Conservation (phyloP, 257 asterid species). For the Salvia rosmarinus region DNA sequence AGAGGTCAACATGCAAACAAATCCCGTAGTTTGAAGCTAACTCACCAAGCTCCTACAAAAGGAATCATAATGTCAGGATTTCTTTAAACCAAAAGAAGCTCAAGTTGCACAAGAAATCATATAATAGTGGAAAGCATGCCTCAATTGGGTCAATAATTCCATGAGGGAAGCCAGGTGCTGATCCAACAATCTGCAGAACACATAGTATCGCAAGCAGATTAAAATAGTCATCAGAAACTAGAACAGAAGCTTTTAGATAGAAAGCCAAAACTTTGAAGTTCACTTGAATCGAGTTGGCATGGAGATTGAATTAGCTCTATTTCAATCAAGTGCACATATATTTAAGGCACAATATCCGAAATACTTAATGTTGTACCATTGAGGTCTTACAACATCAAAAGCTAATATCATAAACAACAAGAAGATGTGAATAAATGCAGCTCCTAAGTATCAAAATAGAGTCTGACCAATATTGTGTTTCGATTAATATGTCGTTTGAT, state of each 20-base stretch:
- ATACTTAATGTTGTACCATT: not conserved
- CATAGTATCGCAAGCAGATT: slow-evolving; percentile 7
- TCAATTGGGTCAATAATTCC: slow-evolving; percentile 98
- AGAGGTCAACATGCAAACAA: slow-evolving; percentile 96
- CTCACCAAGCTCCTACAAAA: slow-evolving; percentile 87
- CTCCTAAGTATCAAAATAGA: slow-evolving; percentile 23
- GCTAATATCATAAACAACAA: slow-evolving; percentile 5
- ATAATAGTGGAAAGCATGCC: slow-evolving; percentile 49
- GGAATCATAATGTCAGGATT: slow-evolving; percentile 25
- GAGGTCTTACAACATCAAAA: slow-evolving; percentile 19
- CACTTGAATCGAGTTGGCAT: slow-evolving; percentile 20
- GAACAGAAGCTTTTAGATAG: not conserved
- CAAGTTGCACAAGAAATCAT: slow-evolving; percentile 20
- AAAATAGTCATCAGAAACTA: slow-evolving; percentile 14
- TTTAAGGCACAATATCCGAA: not conserved
- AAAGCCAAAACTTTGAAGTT: slow-evolving; percentile 11
- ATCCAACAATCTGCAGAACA: slow-evolving; percentile 85
- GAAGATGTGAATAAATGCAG: slow-evolving; percentile 3
- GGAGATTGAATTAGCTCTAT: not conserved
- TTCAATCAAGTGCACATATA: not conserved
- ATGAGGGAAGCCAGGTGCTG: slow-evolving; percentile 99
- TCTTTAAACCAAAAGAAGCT: slow-evolving; percentile 27
- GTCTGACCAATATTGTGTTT: slow-evolving; percentile 83
- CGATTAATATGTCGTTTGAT: slow-evolving; percentile 65
- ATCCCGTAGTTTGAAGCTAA: slow-evolving; percentile 65